Base-by-base conservation (phyloP, 1,284 basidiomycete genomes). In the Melanopsichium pennsylvanicum region DNA sequence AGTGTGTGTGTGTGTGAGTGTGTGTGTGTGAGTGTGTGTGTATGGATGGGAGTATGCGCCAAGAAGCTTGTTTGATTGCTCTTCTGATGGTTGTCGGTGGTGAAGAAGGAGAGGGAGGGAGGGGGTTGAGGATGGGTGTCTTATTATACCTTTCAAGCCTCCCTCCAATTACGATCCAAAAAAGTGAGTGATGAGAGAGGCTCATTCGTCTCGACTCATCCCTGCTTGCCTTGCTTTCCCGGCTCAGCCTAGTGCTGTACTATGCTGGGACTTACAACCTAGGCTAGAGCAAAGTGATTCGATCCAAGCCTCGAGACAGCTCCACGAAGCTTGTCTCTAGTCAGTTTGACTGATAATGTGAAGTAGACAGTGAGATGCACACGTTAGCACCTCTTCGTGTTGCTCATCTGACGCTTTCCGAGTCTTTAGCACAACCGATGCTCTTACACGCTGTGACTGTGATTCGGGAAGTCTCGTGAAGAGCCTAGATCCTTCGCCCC, bases 141-240 rank as follows among this genome's bases (percentile, higher is more conserved):
- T 44, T 36, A 15, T 54, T 56, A 56, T 56, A 56, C 54, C 35
- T 48, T 48, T 48, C 27, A n/a, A n/a, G 13, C 8, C 10, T 23
- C 12, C 25, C 8, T 23, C 35, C 26, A 36, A 31, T n/a, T n/a
- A n/a, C n/a, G n/a, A n/a, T n/a, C n/a, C n/a, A n/a, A n/a, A n/a
- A n/a, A n/a, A n/a, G n/a, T n/a, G n/a, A n/a, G n/a, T n/a, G n/a
- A n/a, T n/a, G n/a, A n/a, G n/a, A n/a, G n/a, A n/a, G n/a, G n/a
- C n/a, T n/a, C 11, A 9, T 27, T 19, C 12, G 8, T 1, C 27
- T 19, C 15, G 16, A 41, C 16, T 19, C 23, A 26, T n/a, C n/a
- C n/a, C n/a, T 10, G 6, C 29, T 25, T 27, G 22, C 6, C 12
- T 10, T 13, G 27, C 27, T 13, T n/a, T n/a, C n/a, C n/a, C n/a